Evolutionary conservation across 148 eudicot species (phyloP).

Genomic region (Linanthus parryae): DNA sequence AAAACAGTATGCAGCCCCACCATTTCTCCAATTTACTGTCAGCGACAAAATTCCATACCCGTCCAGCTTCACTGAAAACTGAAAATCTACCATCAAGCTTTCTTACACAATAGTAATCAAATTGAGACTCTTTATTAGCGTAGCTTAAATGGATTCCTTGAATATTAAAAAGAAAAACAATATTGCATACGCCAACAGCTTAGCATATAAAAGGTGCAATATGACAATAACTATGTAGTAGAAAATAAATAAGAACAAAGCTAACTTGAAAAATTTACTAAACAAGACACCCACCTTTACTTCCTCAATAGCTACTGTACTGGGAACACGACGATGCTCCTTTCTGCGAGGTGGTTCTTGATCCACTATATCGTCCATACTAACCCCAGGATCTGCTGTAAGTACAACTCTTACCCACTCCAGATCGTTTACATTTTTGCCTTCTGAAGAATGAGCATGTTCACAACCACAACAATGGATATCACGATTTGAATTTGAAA

Average conservation of each 20-base stretch:
- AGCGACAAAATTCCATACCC: no score
- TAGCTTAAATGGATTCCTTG: background rate
- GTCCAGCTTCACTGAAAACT: no score
- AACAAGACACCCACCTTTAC: slow-evolving; percentile 57
- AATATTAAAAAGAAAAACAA: background rate
- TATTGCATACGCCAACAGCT: background rate
- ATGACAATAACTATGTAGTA: background rate
- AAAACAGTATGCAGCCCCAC: no score
- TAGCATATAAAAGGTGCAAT: no score
- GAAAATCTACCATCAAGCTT: background rate
- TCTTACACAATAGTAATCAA: background rate
- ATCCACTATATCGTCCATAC: slow-evolving; percentile 84
- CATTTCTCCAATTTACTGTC: no score
- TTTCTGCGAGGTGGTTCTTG: slow-evolving; percentile 73
- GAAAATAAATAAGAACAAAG: background rate
- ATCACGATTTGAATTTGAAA: slow-evolving; percentile 12
- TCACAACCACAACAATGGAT: slow-evolving; percentile 14
- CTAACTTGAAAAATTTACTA: no score
- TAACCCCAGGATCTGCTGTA: slow-evolving; percentile 85
- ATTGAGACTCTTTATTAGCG: background rate
- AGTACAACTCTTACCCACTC: slow-evolving; percentile 83
- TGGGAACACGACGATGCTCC: slow-evolving; percentile 98
- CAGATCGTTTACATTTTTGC: slow-evolving; percentile 35
- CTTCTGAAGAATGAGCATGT: slow-evolving; percentile 23
- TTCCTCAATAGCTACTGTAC: slow-evolving; percentile 97